Percentiles rank a stretch among this genome's conserved stretches.
Conservation (phyloP, 1,284 basidiomycete genomes). For the Binderoboletus segoi region DNA sequence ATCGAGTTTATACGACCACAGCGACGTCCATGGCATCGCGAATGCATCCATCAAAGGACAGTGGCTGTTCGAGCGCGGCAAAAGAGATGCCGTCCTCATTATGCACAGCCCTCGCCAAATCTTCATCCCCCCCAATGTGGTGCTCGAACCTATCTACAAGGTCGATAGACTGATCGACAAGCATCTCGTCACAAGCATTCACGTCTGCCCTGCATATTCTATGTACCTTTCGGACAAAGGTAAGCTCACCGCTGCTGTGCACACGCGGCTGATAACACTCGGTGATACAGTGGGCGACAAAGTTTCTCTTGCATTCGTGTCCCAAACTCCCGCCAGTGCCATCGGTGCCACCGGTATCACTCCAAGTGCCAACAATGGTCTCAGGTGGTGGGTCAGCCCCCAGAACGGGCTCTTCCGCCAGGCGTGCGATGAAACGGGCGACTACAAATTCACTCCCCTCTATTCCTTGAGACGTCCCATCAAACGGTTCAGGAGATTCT, state of each 20-base stretch:
- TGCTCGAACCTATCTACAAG: conserved; percentile 23
- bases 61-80: conserved; percentile 22
- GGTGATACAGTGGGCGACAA: conserved; percentile 14
- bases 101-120: conserved; percentile 24
- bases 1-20: background rate
- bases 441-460: conserved; percentile 24
- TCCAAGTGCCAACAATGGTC: background rate
- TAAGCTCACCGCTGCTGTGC: background rate
- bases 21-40: conserved; percentile 5
- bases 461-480: conserved; percentile 21
- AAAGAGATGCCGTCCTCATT: conserved; percentile 22
- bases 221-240: conserved; percentile 33
- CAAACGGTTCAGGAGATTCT: conserved; percentile 15
- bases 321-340: background rate
- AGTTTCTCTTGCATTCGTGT: conserved; percentile 20
- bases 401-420: conserved; percentile 24
- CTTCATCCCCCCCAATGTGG: conserved; percentile 15
- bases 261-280: background rate
- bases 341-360: background rate
- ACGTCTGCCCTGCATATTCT: conserved; percentile 25
- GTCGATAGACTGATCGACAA: conserved; percentile 22
- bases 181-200: conserved; percentile 21
- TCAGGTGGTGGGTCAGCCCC: conserved; percentile 20
- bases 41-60: conserved; percentile 15
- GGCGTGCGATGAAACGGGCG: conserved; percentile 14